These are phyloP conservation scores for Parasitella parasitica DNA, from an alignment of 371 early-diverging fungal species.

Conservation along the genomic window DNA sequence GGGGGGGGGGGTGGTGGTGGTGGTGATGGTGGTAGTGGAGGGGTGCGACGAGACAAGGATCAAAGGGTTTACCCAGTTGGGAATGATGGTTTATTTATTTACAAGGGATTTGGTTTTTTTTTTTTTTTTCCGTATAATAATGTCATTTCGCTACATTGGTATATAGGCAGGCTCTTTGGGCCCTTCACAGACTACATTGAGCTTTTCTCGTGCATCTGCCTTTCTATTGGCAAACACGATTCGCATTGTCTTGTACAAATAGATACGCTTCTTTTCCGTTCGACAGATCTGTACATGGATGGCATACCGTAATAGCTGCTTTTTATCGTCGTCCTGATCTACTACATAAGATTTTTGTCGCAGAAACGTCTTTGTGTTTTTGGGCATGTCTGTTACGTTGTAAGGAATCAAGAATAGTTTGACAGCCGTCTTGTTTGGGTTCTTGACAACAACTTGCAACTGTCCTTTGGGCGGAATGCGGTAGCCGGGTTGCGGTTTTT, in stretches of 20 bases:
- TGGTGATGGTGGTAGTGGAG: background rate
- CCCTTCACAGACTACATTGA: conserved; percentile 63
- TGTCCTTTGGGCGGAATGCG: conserved; percentile 79
- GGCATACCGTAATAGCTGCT: conserved; percentile 59
- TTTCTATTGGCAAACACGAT: conserved; percentile 77
- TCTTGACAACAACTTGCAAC: conserved; percentile 82
- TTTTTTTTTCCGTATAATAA: background rate
- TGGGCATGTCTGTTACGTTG: conserved; percentile 79
- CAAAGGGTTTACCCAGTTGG: background rate
- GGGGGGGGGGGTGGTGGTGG: background rate
- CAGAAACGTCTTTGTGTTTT: conserved; percentile 73
- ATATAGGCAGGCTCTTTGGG: conserved; percentile 48
- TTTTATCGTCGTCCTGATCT: background rate
- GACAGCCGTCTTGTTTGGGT: conserved; percentile 76
- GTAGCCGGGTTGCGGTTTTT: conserved; percentile 47
- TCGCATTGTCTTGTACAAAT: conserved; percentile 68
- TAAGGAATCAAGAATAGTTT: conserved; percentile 83
- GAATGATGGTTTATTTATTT: background rate
- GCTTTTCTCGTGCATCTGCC: conserved; percentile 59
- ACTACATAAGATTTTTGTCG: conserved; percentile 72
- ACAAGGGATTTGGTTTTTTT: no score
- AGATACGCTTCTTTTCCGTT: conserved; percentile 55
- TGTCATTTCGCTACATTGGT: conserved; percentile 18
- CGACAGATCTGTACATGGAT: conserved; percentile 75
- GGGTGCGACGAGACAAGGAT: background rate